phyloP scores from a whole-genome alignment of 371 early-diverging fungal species.

The Quaeritorhiza haematococci region DNA sequence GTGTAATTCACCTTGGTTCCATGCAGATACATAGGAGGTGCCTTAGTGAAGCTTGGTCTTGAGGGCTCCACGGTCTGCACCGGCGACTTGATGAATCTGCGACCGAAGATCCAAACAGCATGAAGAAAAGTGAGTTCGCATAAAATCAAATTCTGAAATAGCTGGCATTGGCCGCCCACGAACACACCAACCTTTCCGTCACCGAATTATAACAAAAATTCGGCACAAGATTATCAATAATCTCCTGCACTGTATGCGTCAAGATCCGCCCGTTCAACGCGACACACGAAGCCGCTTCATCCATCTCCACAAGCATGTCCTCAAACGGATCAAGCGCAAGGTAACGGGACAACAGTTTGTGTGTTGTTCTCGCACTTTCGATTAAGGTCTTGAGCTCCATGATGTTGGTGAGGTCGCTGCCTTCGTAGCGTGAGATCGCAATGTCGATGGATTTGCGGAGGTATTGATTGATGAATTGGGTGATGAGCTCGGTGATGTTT shows the following conservation, averaged over 20 bases:
- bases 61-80: conserved; percentile 11
- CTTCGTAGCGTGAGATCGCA: conserved; percentile 37
- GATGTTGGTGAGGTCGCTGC: conserved; percentile 30
- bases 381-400: conserved; percentile 37
- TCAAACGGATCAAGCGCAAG: conserved; percentile 36
- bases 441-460: conserved; percentile 35
- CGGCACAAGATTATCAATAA: conserved; percentile 32
- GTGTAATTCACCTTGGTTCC: conserved; percentile 31
- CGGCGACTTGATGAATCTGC: too few species aligned
- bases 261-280: conserved; percentile 34
- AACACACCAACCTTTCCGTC: conserved; percentile 29
- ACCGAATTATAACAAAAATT: conserved; percentile 33
- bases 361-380: conserved; percentile 20
- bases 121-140: neutral
- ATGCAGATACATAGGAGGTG: conserved; percentile 31
- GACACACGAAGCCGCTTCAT: conserved; percentile 25
- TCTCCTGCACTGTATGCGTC: conserved; percentile 32
- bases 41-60: conserved; percentile 24
- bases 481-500: conserved; percentile 24
- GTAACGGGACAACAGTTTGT: conserved; percentile 20
- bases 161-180: neutral
- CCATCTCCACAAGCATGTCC: conserved; percentile 36
- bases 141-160: neutral
- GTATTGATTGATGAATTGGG: conserved; percentile 30
- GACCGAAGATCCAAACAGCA: conserved; percentile 22